Conservation (phyloP, 768 basidiomycete species). For the Leccinum sublutescens region DNA sequence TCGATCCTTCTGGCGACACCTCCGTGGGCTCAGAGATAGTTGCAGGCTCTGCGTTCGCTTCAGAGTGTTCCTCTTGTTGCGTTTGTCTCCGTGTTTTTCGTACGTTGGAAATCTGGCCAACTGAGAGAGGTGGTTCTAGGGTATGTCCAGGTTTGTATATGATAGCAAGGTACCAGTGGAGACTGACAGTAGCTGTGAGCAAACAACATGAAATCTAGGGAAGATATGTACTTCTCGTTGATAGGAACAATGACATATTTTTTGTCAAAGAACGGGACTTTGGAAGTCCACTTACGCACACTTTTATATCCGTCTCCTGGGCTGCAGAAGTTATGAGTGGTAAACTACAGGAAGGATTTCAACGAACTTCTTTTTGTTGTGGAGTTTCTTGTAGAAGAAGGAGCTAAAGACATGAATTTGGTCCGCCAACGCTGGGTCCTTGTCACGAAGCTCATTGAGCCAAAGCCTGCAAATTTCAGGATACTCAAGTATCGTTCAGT, state of each 20-base stretch:
- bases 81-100: conserved; percentile 25
- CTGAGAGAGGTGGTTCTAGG: conserved; percentile 48
- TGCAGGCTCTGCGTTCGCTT: conserved; percentile 2
- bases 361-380: conserved; percentile 53
- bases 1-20: conserved; percentile 2
- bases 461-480: conserved; percentile 53
- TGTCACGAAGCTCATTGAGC: conserved; percentile 55
- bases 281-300: conserved; percentile 93
- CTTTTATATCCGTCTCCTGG: conserved; percentile 70
- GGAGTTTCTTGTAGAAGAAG: conserved; percentile 96
- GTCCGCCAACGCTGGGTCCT: conserved; percentile 59
- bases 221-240: conserved; percentile 78
- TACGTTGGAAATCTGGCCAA: neutral
- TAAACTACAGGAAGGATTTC: neutral
- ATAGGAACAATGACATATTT: conserved; percentile 94
- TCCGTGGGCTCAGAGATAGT: neutral
- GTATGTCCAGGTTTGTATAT: conserved; percentile 77
- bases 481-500: neutral
- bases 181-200: conserved; percentile 41
- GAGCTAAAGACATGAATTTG: conserved; percentile 92
- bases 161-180: conserved; percentile 97
- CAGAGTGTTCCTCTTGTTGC: conserved; percentile 12
- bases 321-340: conserved; percentile 32
- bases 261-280: conserved; percentile 85
- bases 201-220: neutral